Evolutionary conservation across 345 rosid species (phyloP), one percentile per base, ranked within the genome.

Genomic region (Eucalyptus rudis): DNA sequence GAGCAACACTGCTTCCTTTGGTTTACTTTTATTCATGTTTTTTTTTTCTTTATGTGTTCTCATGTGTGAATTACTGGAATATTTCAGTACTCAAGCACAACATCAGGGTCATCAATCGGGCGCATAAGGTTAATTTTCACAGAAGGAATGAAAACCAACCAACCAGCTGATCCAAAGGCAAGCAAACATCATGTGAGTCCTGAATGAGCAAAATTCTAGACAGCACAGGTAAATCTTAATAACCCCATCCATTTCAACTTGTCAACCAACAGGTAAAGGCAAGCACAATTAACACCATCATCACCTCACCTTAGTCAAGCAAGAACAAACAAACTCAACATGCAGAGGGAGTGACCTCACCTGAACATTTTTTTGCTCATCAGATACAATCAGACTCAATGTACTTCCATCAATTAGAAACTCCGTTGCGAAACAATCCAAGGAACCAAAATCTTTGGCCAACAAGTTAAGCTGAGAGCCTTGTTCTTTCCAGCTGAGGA

Each of bases 391-490:
- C 68, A 98, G 98, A 92, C 98, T 97, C 89, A 97, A 93, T 4
- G 98, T 95, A 92, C 95, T 98, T 92, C 99, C 99, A 92, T 98
- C 99, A 91, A 98, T 98, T 92, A 98, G 92, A 94, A 98, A 98
- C 92, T 97, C 99, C 6, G 99, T 95, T 81, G 99, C 98, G 71
- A 94, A 91, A 93, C 98, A 97, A 94, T 98, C 99, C 40, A 98
- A 97, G 40, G 96, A 95, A 83, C 98, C 98, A 64, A 96, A 98
- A 93, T 98, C 99, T 93, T 98, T 98, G 89, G 99, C 98, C 93
- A 98, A 92, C 91, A 97, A 94, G 92, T 86, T 95, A 88, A 98
- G 98, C 90, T 97, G 99, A 91, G 99, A 95, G 86, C 98, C 99
- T 92, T 97, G 98, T 92, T 98, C 99, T 92, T 96, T 98, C 99